phyloP scores from a whole-genome alignment of 176 grass and related monocot species.

The Cenchrus purpureus region DNA sequence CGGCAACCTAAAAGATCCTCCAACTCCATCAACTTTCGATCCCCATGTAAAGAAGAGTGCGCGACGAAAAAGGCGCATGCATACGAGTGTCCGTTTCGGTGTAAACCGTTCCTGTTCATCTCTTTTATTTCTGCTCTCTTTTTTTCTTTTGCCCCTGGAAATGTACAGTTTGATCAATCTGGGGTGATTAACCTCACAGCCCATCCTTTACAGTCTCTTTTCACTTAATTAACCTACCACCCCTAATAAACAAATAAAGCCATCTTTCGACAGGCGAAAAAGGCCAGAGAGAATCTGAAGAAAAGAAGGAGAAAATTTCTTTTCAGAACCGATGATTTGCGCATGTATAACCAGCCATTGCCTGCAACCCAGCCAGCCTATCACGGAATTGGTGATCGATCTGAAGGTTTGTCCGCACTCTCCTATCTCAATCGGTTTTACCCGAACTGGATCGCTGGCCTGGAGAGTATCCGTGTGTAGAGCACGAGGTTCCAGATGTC shows the following conservation, averaged over 20 bases:
- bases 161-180: conserved; percentile 51
- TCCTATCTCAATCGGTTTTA: background rate
- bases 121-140: conserved; percentile 18
- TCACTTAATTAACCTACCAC: conserved; percentile 52
- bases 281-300: conserved; percentile 41
- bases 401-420: background rate
- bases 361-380: background rate
- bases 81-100: too few relatives aligned
- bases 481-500: conserved; percentile 87
- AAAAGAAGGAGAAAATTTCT: conserved; percentile 14
- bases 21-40: conserved; percentile 19
- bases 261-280: conserved; percentile 39
- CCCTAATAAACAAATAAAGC: background rate
- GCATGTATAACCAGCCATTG: background rate
- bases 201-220: conserved; percentile 30
- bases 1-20: conserved; percentile 16
- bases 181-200: conserved; percentile 19
- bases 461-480: conserved; percentile 80
- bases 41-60: background rate
- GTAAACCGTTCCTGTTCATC: conserved; percentile 38
- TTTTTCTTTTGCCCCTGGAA: background rate
- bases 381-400: background rate
- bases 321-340: background rate
- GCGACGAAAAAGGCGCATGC: background rate
- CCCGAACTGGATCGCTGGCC: conserved; percentile 10